A percentile compares a stretch with the other conserved stretches of the same genome.
These are phyloP conservation scores for Lecanicillium sp. DNA, from an alignment of 2,329 filamentous ascomycete genomes.

Conservation along the genomic window DNA sequence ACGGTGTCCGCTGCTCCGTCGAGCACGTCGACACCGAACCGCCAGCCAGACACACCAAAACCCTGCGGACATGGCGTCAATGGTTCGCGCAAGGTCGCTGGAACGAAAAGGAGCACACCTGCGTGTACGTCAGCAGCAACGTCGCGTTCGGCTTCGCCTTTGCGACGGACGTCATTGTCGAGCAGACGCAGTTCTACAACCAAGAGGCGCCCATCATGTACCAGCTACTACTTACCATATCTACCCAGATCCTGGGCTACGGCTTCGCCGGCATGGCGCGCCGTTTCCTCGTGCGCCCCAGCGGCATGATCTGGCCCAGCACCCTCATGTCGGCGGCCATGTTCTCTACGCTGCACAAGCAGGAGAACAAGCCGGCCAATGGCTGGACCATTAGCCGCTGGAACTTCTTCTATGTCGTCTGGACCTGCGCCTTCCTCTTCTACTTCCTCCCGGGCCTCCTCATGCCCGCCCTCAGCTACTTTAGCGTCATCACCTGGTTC, in stretches of 20 bases:
- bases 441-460: slow-evolving; percentile 81
- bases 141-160: slow-evolving; percentile 87
- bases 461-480: slow-evolving; percentile 79
- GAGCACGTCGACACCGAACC: slow-evolving; percentile 12
- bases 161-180: slow-evolving; percentile 82
- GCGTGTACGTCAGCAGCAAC: slow-evolving; percentile 84
- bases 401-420: slow-evolving; percentile 75
- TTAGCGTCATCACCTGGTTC: slow-evolving; percentile 84
- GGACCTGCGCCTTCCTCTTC: slow-evolving; percentile 64
- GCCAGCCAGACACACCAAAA: slow-evolving; percentile 15
- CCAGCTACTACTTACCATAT: slow-evolving; percentile 75
- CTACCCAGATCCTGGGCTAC: slow-evolving; percentile 81
- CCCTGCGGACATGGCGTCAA: slow-evolving; percentile 44
- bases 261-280: slow-evolving; percentile 77
- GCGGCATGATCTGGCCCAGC: slow-evolving; percentile 87
- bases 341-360: slow-evolving; percentile 80
- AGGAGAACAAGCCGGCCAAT: slow-evolving; percentile 73
- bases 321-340: slow-evolving; percentile 84
- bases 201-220: slow-evolving; percentile 71
- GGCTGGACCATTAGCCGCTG: slow-evolving; percentile 78
- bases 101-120: slow-evolving; percentile 86
- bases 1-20: slow-evolving; percentile 33
- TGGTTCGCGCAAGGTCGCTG: slow-evolving; percentile 76
- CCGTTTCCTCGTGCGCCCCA: slow-evolving; percentile 74
- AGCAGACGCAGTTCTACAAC: slow-evolving; percentile 83